A percentile compares a stretch with the other conserved stretches of the same genome.
Conservation (phyloP, 805 yeast species). For the Sugiyamaella marilandica region DNA sequence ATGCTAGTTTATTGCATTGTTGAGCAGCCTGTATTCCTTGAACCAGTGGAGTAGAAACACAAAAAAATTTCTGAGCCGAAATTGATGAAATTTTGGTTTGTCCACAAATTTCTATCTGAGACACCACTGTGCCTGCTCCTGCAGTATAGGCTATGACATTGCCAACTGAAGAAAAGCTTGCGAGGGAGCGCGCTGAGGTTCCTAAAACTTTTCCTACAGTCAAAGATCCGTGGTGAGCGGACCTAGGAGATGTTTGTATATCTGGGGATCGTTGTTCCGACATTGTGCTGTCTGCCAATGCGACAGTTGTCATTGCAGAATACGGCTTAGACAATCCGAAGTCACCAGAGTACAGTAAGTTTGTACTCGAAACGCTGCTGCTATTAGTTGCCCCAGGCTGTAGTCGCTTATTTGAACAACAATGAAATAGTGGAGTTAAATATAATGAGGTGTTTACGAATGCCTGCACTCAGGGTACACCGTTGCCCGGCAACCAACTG, state of each 20-base stretch:
- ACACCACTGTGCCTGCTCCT: slow-evolving; percentile 29
- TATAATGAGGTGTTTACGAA: neutral
- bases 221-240: neutral
- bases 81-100: neutral
- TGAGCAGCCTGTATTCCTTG: slow-evolving; percentile 12
- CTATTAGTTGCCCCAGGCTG: too few species aligned
- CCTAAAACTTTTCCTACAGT: slow-evolving; percentile 20
- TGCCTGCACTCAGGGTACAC: neutral
- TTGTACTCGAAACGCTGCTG: too few species aligned
- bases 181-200: slow-evolving; percentile 19
- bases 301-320: too few species aligned
- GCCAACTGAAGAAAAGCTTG: slow-evolving; percentile 16
- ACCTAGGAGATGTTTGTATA: too few species aligned
- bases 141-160: slow-evolving; percentile 25
- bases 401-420: too few species aligned
- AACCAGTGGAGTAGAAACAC: slow-evolving; percentile 19
- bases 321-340: too few species aligned
- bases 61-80: slow-evolving; percentile 13
- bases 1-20: neutral
- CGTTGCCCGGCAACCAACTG: neutral
- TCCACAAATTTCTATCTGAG: slow-evolving; percentile 5
- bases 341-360: too few species aligned
- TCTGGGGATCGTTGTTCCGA: too few species aligned
- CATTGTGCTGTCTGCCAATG: too few species aligned
- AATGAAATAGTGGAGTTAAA: neutral